Base-by-base conservation (phyloP, 495 filamentous ascomycete genomes). In the Cenococcum geophilum region DNA sequence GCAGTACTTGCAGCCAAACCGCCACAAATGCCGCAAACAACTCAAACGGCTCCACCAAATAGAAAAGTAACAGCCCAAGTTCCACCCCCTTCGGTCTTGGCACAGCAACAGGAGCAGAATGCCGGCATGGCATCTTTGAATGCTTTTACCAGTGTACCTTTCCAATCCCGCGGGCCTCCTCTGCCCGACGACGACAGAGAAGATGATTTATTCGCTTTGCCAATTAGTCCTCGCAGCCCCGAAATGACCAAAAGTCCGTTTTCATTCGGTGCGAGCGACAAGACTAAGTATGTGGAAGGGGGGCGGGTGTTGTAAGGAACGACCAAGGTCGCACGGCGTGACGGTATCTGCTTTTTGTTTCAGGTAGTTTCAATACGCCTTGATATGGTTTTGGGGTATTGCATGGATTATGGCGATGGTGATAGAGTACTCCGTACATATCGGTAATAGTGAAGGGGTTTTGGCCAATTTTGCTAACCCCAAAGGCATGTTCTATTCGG, bases 221-320 rank as follows among this genome's bases (percentile, higher is more conserved):
- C 88, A 18, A 80, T 95, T 78, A 88, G 86, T 63, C 89, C 89
- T 8, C 80, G 88, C 35, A 87, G 86, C 60, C 89, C 89, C 0
- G 89, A 91, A 67, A 87, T 91, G 68, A 81, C 78, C 45, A 84
- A 82, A 54, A 92, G 87, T 65, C 88, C 87, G 8, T 90, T 90
- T 67, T 80, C 78, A 11, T 82, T 82, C 62, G 72, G 73, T n/a
- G 48, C 25, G 37, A 56, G 40, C 21, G 67, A 70, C 11, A 67
- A 60, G 43, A 48, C 54, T 9, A 64, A 59, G 57, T 67, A 66
- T 52, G n/a, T 59, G 4, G 25, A 64, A 52, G 60, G 55, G 21
- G 65, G 55, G 51, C 49, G 54, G 14, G 55, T 54, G 22, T 63
- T 57, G 49, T 65, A 47, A 63, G 21, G 25, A 32, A 4, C 27